Evolutionary conservation across 108 stramenopile species (phyloP), one percentile per base, ranked within the genome.

Genomic region (Schizochytrium sp.): DNA sequence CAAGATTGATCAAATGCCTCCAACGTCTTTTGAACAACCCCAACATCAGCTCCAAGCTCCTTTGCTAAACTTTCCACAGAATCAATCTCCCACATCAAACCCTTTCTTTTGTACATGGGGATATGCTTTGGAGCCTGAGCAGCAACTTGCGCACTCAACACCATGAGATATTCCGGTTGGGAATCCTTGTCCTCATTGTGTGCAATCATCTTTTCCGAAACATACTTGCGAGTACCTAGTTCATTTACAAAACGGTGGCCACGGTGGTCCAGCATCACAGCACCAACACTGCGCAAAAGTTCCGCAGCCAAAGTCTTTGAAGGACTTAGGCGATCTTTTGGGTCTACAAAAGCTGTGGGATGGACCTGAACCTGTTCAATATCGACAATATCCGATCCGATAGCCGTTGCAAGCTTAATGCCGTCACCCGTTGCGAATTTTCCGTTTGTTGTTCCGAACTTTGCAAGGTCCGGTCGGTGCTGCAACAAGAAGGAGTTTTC

Each of bases 391-490:
- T 38, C 89, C 46, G 72, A 50, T 47, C 53, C 64, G 4, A 83
- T 38, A 40, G 50, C 53, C 76, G 49, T 17, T 40, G 76, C 76
- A 28, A 95, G 42, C 95, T 92, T 87, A 72, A 97, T 95, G 13
- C 97, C 97, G 92, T 97, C 96, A 69, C 97, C 97, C 17, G 96
- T 96, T n/a, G 96, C 95, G 87, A 97, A 97, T 49, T 93, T 93
- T 42, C 97, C 97, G 41, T 95, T 95, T 42, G 96, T 97, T 44
- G 97, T 95, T 3, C 96, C 95, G 90, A 96, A 93, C 56, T 89
- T 88, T 93, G 96, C 90, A n/a, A 97, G 88, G 61, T 97, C 96
- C 4, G 97, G 96, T 17, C 96, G 95, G 89, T 96, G 93, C 64
- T 93, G 87, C 38, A 93, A 92, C 90, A 97, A 89, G 72, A 95